phyloP scores from a whole-genome alignment of 805 yeast genomes.

The Ogataea nitratoaversa region DNA sequence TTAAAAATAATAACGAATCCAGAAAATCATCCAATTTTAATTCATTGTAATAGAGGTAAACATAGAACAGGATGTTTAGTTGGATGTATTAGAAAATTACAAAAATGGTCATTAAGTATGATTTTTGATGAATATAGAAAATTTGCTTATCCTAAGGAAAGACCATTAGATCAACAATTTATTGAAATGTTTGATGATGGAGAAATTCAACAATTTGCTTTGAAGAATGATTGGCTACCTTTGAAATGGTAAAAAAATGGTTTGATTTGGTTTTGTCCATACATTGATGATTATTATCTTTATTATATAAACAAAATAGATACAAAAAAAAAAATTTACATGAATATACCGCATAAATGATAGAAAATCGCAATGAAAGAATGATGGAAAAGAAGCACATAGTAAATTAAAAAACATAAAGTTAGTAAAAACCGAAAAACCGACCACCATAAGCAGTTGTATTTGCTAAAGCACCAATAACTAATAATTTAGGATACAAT shows the following conservation, averaged over 20 bases:
- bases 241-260: slow-evolving; percentile 62
- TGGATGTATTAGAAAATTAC: slow-evolving; percentile 85
- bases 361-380: too few relatives aligned
- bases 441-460: slow-evolving; percentile 65
- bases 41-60: slow-evolving; percentile 95
- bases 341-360: not conserved
- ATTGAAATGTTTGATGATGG: slow-evolving; percentile 81
- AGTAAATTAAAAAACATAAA: too few relatives aligned
- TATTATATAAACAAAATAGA: too few relatives aligned
- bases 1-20: slow-evolving; percentile 79
- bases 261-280: too few relatives aligned
- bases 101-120: slow-evolving; percentile 89
- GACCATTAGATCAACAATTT: slow-evolving; percentile 94
- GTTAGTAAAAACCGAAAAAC: slow-evolving; percentile 43
- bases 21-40: slow-evolving; percentile 81
- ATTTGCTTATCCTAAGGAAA: slow-evolving; percentile 90
- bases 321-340: not conserved
- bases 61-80: slow-evolving; percentile 96
- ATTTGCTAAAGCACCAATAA: slow-evolving; percentile 57
- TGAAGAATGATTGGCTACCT: slow-evolving; percentile 56
- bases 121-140: slow-evolving; percentile 93
- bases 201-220: slow-evolving; percentile 55
- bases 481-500: slow-evolving; percentile 53
- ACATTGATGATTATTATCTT: too few relatives aligned
- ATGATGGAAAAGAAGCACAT: too few relatives aligned